Percentiles rank a stretch among this genome's conserved stretches.
Conservation (phyloP, 208 protist species). For the Acanthamoeba castellanii region DNA sequence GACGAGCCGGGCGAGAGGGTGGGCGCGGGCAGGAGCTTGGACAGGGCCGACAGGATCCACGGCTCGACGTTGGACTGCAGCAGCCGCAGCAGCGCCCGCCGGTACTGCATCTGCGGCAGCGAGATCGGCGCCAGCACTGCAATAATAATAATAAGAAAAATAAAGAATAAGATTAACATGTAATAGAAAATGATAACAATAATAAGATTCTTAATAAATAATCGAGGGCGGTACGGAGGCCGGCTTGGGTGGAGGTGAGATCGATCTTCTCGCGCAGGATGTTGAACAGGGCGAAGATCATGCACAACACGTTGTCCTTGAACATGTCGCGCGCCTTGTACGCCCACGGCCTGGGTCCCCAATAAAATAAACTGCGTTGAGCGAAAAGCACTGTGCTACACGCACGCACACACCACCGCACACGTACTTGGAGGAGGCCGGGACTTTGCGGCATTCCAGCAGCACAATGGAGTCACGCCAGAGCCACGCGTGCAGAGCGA, state of each 20-base stretch:
- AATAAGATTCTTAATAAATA: too few species aligned
- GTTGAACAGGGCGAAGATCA: slow-evolving; percentile 44
- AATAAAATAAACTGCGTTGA: not conserved
- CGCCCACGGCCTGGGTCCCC: not conserved
- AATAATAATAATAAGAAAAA: not conserved
- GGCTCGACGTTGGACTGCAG: slow-evolving; percentile 10
- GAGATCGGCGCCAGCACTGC: slow-evolving; percentile 30
- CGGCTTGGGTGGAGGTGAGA: not conserved
- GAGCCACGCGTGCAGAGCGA: not conserved
- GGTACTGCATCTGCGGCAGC: slow-evolving; percentile 1
- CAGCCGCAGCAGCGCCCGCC: slow-evolving; percentile 22
- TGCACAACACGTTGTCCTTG: not conserved
- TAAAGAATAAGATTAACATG: too few species aligned
- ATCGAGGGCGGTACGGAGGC: not conserved
- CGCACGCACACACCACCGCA: too few species aligned
- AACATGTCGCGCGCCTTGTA: not conserved
- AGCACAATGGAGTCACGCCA: slow-evolving; percentile 34
- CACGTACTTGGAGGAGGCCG: not conserved
- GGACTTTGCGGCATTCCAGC: not conserved
- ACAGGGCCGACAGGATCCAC: slow-evolving; percentile 24
- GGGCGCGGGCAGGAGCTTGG: not conserved
- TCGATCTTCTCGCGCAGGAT: not conserved
- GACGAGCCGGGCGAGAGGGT: not conserved
- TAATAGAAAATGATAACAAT: too few species aligned
- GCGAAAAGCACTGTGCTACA: not conserved